phyloP scores from a whole-genome alignment of 2,329 filamentous ascomycete genomes.

The Venturia aucupariae region DNA sequence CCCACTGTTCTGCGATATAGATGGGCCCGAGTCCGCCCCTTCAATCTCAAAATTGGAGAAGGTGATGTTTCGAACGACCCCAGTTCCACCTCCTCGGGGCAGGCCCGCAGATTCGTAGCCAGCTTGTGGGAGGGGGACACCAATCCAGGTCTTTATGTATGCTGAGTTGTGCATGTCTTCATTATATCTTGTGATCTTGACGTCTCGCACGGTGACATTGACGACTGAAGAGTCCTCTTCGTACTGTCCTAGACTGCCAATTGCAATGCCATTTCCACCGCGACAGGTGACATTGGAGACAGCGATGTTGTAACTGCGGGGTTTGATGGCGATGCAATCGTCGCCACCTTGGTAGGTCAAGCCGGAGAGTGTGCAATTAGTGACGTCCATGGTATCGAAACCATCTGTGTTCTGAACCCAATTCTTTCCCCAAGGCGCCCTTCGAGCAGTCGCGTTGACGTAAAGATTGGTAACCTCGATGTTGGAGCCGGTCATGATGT shows the following conservation, averaged over 20 bases:
- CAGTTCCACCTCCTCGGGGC: constrained; percentile 46
- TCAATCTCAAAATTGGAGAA: constrained; percentile 44
- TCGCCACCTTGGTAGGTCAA: constrained; percentile 49
- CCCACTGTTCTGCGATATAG: constrained; percentile 41
- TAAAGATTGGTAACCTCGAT: constrained; percentile 44
- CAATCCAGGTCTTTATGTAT: constrained; percentile 51
- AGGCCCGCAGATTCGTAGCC: constrained; percentile 40
- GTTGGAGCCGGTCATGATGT: constrained; percentile 50
- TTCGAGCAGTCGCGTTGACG: constrained; percentile 41
- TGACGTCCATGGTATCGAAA: constrained; percentile 48
- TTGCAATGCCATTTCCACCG: constrained; percentile 44
- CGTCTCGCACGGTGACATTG: constrained; percentile 41
- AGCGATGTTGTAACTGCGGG: constrained; percentile 50
- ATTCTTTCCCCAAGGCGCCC: constrained; percentile 43
- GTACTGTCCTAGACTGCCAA: constrained; percentile 47
- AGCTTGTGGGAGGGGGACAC: constrained; percentile 36
- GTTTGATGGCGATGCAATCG: constrained; percentile 54
- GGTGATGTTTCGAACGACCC: constrained; percentile 41
- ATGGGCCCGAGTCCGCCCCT: constrained; percentile 35
- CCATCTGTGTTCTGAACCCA: constrained; percentile 52
- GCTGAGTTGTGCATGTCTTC: constrained; percentile 40
- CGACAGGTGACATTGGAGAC: constrained; percentile 46
- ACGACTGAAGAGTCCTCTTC: constrained; percentile 43
- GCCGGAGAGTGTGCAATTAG: constrained; percentile 41
- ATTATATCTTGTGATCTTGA: constrained; percentile 37